Evolutionary conservation across 176 grass and related monocot genomes (phyloP).

Genomic region (Olyra latifolia): DNA sequence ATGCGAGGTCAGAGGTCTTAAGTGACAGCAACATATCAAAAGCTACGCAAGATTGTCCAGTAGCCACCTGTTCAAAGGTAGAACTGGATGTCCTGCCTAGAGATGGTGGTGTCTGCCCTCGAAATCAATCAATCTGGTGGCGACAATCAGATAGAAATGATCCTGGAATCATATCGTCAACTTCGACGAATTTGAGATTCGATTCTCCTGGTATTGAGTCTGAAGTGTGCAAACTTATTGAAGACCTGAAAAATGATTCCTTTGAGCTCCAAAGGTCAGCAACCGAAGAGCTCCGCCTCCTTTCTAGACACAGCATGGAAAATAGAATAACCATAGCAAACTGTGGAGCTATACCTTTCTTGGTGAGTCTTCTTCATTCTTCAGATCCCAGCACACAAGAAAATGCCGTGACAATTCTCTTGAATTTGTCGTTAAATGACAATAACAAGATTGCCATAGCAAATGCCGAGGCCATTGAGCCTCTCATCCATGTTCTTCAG

Average conservation of each 20-base stretch:
- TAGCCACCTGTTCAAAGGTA: conserved; percentile 37
- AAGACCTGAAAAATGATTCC: conserved; percentile 67
- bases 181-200: conserved; percentile 35
- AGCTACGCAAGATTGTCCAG: conserved; percentile 30
- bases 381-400: conserved; percentile 61
- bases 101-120: conserved; percentile 39
- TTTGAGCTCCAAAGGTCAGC: conserved; percentile 46
- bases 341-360: conserved; percentile 57
- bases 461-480: conserved; percentile 56
- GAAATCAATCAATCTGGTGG: conserved; percentile 39
- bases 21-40: conserved; percentile 51
- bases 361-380: conserved; percentile 74
- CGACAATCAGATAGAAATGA: conserved; percentile 44
- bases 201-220: conserved; percentile 52
- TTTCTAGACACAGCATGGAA: conserved; percentile 72
- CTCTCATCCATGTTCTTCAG: conserved; percentile 75
- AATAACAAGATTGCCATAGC: conserved; percentile 80
- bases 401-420: conserved; percentile 67
- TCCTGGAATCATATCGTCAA: conserved; percentile 42
- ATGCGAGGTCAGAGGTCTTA: conserved; percentile 27
- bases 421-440: conserved; percentile 85
- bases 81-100: conserved; percentile 24
- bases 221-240: conserved; percentile 49
- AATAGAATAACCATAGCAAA: conserved; percentile 65
- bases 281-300: conserved; percentile 60